Percentiles rank a stretch among this genome's conserved stretches.
These are phyloP conservation scores for Claviceps quebecensis DNA, from an alignment of 2,329 filamentous ascomycete species.

Conservation along the genomic window DNA sequence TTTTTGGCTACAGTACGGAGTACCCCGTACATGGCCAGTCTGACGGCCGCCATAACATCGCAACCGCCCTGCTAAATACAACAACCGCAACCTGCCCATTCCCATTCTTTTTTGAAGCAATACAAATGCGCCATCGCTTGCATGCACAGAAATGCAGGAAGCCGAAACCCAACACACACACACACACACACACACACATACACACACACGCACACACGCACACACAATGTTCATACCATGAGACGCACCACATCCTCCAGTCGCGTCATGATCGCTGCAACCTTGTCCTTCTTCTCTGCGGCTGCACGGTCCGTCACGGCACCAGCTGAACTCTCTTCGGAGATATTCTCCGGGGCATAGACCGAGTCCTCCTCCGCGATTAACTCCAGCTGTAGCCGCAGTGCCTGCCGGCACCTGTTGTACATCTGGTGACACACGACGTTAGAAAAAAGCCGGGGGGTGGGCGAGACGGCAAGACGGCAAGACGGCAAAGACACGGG, in stretches of 20 bases:
- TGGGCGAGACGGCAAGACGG: too few relatives aligned
- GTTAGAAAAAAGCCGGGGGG: not conserved
- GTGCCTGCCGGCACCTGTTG: not conserved
- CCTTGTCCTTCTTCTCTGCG: not conserved
- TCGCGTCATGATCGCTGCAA: not conserved
- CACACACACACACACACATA: too few relatives aligned
- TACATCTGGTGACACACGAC: not conserved
- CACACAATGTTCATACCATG: not conserved
- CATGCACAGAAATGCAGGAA: too few relatives aligned
- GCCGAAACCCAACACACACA: too few relatives aligned
- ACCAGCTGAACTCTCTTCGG: not conserved
- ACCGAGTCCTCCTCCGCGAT: not conserved
- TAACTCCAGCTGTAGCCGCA: not conserved
- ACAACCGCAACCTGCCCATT: too few relatives aligned
- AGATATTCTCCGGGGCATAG: not conserved
- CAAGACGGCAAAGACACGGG: not conserved
- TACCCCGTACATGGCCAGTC: too few relatives aligned
- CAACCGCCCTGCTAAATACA: too few relatives aligned
- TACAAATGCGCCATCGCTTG: too few relatives aligned
- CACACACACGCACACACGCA: not conserved
- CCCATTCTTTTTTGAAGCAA: too few relatives aligned
- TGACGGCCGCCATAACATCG: too few relatives aligned
- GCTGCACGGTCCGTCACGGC: not conserved
- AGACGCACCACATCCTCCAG: not conserved
- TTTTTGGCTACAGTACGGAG: too few relatives aligned